phyloP scores from a whole-genome alignment of 2,329 filamentous ascomycete genomes.

The Diaporthe sp. region DNA sequence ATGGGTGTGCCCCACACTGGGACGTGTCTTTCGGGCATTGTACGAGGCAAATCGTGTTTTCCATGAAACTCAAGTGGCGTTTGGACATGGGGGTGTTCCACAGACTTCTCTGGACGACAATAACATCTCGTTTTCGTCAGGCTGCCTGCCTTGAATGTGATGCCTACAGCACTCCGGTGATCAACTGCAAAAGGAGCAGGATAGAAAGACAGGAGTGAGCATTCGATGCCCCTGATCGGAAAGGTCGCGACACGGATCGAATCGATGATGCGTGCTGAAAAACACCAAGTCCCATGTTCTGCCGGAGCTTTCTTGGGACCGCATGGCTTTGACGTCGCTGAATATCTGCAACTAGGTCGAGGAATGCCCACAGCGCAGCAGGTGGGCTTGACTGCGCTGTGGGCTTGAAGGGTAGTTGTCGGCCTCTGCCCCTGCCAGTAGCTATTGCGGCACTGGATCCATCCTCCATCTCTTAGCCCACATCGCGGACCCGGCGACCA shows the following conservation, averaged over 20 bases:
- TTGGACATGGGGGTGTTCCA: slow-evolving; percentile 1
- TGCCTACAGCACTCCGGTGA: background rate
- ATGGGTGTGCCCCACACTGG: background rate
- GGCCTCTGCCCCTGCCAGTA: slow-evolving; percentile 12
- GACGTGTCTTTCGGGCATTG: slow-evolving; percentile 10
- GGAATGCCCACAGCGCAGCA: background rate
- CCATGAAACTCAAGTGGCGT: slow-evolving; percentile 7
- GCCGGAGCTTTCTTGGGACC: background rate
- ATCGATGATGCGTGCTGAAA: background rate
- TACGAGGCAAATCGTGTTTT: slow-evolving; percentile 19
- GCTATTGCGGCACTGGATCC: background rate
- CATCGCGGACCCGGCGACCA: background rate
- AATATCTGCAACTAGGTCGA: background rate
- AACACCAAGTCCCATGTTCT: background rate
- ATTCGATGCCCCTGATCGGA: background rate
- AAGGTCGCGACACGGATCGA: background rate
- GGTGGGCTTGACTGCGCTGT: background rate
- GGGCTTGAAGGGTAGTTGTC: background rate
- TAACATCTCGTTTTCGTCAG: slow-evolving; percentile 22
- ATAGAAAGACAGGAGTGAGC: background rate
- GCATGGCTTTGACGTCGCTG: background rate
- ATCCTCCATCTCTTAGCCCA: background rate
- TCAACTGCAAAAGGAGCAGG: background rate
- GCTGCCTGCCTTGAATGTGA: slow-evolving; percentile 6
- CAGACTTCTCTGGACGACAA: slow-evolving; percentile 18